Conservation (phyloP, 2,329 filamentous ascomycete species). For the Neopestalotiopsis rosae region DNA sequence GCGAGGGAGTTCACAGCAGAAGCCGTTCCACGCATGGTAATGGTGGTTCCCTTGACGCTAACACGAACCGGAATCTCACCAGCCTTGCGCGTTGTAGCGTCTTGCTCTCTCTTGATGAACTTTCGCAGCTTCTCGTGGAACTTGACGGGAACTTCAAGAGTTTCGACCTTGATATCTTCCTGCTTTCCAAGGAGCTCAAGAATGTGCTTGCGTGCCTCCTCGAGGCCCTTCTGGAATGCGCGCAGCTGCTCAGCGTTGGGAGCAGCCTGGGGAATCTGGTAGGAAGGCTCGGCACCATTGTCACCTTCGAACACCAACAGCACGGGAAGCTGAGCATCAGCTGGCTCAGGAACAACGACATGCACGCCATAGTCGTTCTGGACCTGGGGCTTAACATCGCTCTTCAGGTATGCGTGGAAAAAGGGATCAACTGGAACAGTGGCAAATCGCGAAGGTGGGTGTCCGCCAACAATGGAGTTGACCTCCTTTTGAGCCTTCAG, state of each 20-base stretch:
- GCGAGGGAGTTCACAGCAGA: constrained; percentile 74
- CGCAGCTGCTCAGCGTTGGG: constrained; percentile 56
- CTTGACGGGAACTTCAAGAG: constrained; percentile 65
- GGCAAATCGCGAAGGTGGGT: constrained; percentile 75
- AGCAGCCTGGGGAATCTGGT: constrained; percentile 59
- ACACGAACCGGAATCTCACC: constrained; percentile 67
- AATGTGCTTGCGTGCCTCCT: constrained; percentile 63
- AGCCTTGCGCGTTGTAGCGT: constrained; percentile 50
- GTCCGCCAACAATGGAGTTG: constrained; percentile 72
- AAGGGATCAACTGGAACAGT: constrained; percentile 76
- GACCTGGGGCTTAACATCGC: constrained; percentile 66
- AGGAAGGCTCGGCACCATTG: constrained; percentile 50
- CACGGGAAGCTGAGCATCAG: constrained; percentile 64
- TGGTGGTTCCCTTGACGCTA: constrained; percentile 61
- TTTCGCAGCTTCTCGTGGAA: constrained; percentile 67
- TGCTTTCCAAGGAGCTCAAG: constrained; percentile 63
- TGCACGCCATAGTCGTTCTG: constrained; percentile 75
- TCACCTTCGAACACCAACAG: constrained; percentile 78
- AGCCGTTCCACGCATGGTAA: constrained; percentile 79
- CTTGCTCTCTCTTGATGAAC: constrained; percentile 70
- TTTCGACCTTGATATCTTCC: constrained; percentile 54
- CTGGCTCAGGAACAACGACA: constrained; percentile 70
- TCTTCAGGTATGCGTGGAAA: constrained; percentile 75
- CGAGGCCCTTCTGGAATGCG: constrained; percentile 60
- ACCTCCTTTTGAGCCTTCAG: constrained; percentile 79